Evolutionary conservation across 176 grass and related monocot species (phyloP).

Genomic region (Zizania latifolia): DNA sequence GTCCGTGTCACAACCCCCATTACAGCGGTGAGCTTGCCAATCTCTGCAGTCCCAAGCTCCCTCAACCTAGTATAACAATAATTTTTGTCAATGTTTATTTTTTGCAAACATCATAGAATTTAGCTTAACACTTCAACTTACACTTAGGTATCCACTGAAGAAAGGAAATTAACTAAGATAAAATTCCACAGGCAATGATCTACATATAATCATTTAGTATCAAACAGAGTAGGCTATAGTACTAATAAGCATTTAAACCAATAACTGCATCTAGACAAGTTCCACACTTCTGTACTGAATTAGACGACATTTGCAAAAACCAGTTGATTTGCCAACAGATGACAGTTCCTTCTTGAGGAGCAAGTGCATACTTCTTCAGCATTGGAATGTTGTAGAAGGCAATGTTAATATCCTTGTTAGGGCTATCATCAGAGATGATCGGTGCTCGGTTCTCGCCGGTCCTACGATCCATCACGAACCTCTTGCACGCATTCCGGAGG

Average conservation of each 20-base stretch:
- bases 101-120: background rate
- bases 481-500: conserved; percentile 87
- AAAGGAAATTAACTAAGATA: background rate
- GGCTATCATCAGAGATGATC: conserved; percentile 82
- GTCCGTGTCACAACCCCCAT: conserved; percentile 97
- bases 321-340: background rate
- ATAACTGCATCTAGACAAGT: background rate
- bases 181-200: background rate
- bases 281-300: background rate
- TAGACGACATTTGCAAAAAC: background rate
- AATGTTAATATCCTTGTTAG: conserved; percentile 83
- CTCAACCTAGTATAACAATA: conserved; percentile 53
- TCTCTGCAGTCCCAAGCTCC: conserved; percentile 80
- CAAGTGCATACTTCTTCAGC: conserved; percentile 53
- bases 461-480: conserved; percentile 71
- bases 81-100: conserved; percentile 4
- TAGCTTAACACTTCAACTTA: background rate
- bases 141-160: background rate
- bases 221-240: background rate
- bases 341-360: background rate
- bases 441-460: conserved; percentile 57
- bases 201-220: background rate
- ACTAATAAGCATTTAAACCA: conserved; percentile 5
- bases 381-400: conserved; percentile 90
- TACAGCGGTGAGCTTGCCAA: conserved; percentile 87